Evolutionary conservation across 768 basidiomycete species (phyloP).

Genomic region (Mrakia frigida): DNA sequence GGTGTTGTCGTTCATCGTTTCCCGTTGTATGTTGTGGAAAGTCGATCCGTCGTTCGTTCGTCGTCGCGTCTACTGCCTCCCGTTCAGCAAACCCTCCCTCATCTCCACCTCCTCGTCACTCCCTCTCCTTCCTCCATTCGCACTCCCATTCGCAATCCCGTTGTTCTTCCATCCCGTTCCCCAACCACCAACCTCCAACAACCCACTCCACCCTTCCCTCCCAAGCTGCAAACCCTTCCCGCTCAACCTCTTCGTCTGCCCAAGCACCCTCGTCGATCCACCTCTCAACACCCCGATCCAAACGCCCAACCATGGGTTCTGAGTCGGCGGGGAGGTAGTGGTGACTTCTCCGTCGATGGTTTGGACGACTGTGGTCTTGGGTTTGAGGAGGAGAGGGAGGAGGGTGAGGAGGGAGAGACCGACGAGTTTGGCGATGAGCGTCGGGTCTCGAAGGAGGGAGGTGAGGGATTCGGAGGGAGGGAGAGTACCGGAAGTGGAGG

Average conservation of each 20-base stretch:
- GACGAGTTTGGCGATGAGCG: slow-evolving; percentile 74
- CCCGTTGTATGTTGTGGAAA: not conserved
- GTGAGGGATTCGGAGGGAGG: slow-evolving; percentile 60
- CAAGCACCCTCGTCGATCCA: slow-evolving; percentile 8
- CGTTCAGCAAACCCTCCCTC: slow-evolving; percentile 14
- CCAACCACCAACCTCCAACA: not conserved
- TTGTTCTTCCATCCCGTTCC: not conserved
- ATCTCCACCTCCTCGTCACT: slow-evolving; percentile 16
- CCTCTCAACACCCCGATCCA: slow-evolving; percentile 13
- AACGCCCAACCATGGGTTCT: slow-evolving; percentile 5
- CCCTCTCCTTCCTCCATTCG: not conserved
- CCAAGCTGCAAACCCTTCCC: not conserved
- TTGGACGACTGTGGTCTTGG: slow-evolving; percentile 30
- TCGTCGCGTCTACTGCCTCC: not conserved
- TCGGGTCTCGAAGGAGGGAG: slow-evolving; percentile 73
- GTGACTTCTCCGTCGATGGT: slow-evolving; percentile 16
- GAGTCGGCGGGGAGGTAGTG: not conserved
- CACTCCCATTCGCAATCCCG: not conserved
- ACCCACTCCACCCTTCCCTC: too few species aligned
- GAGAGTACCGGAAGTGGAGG: slow-evolving; percentile 7
- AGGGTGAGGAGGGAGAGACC: slow-evolving; percentile 77
- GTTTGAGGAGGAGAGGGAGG: slow-evolving; percentile 68
- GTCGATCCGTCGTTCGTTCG: too few species aligned
- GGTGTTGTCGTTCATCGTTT: not conserved
- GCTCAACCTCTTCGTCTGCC: not conserved